phyloP scores from a whole-genome alignment of 257 asterid genomes.

The Salvia miltiorrhiza region DNA sequence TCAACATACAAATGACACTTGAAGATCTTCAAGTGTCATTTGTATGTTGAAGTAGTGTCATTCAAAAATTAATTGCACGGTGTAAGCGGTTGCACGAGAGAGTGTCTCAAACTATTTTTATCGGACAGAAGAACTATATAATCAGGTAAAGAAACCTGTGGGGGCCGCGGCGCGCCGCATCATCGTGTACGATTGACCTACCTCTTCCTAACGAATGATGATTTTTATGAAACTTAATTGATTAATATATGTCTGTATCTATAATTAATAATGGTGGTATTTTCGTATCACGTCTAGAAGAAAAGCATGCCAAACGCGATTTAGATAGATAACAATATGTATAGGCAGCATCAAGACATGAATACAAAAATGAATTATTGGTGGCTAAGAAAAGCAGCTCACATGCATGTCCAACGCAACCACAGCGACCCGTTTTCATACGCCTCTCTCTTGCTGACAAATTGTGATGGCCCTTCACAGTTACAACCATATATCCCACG shows the following conservation, averaged over 20 bases:
- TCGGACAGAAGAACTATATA: no score
- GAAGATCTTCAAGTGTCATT: no score
- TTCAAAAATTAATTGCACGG: no score
- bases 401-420: constrained; percentile 14
- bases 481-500: neutral
- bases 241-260: neutral
- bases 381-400: constrained; percentile 12
- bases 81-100: no score
- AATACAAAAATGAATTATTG: constrained; percentile 4
- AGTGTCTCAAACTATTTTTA: no score
- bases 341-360: neutral
- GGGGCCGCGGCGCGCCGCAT: no score
- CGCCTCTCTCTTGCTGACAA: constrained; percentile 22
- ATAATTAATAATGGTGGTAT: neutral
- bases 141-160: neutral
- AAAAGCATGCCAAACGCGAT: constrained; percentile 10
- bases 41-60: no score
- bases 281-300: neutral
- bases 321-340: constrained; percentile 13
- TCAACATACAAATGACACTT: no score
- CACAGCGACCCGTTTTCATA: neutral
- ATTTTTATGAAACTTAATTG: neutral
- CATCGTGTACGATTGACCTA: neutral
- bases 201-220: neutral
- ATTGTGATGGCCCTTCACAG: constrained; percentile 13